Conservation (phyloP, 2,329 filamentous ascomycete species). For the Trichoderma sp. region DNA sequence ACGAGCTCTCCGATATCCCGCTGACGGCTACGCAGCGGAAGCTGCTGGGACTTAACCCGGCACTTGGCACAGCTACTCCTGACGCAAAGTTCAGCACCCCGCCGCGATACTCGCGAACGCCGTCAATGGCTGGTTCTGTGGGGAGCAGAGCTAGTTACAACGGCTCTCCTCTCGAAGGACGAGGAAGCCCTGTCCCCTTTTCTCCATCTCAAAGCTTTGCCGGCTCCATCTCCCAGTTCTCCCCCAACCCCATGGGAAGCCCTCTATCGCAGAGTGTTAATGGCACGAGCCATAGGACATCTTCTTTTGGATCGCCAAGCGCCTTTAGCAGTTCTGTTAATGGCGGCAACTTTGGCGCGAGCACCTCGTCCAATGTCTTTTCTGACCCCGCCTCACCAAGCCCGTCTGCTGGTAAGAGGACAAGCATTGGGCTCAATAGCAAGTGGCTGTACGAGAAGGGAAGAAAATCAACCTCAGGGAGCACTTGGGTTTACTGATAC, state of each 20-base stretch:
- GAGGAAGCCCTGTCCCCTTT: conserved; percentile 52
- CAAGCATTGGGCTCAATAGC: conserved; percentile 80
- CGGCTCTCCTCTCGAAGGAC: conserved; percentile 62
- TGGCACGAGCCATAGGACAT: conserved; percentile 52
- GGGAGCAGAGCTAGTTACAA: conserved; percentile 61
- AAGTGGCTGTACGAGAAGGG: conserved; percentile 95
- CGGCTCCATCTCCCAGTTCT: conserved; percentile 53
- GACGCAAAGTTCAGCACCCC: conserved; percentile 77
- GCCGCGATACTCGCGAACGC: conserved; percentile 80
- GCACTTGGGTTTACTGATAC: conserved; percentile 44
- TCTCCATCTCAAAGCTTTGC: conserved; percentile 37
- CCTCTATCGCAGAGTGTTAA: conserved; percentile 67
- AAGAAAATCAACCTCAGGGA: conserved; percentile 55
- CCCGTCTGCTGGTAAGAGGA: conserved; percentile 66
- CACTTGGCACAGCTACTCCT: conserved; percentile 64
- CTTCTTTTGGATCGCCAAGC: conserved; percentile 64
- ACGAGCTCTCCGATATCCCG: conserved; percentile 85
- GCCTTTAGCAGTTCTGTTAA: conserved; percentile 42
- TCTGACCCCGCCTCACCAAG: conserved; percentile 71
- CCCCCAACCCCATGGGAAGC: conserved; percentile 48
- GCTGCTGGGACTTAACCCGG: conserved; percentile 78
- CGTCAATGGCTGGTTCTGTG: conserved; percentile 65
- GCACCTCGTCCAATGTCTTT: conserved; percentile 53
- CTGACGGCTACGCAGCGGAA: conserved; percentile 77
- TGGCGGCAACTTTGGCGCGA: conserved; percentile 57